A percentile compares a stretch with the other conserved stretches of the same genome.
phyloP scores from a whole-genome alignment of 306 rosid species.

The Cicer judaicum region DNA sequence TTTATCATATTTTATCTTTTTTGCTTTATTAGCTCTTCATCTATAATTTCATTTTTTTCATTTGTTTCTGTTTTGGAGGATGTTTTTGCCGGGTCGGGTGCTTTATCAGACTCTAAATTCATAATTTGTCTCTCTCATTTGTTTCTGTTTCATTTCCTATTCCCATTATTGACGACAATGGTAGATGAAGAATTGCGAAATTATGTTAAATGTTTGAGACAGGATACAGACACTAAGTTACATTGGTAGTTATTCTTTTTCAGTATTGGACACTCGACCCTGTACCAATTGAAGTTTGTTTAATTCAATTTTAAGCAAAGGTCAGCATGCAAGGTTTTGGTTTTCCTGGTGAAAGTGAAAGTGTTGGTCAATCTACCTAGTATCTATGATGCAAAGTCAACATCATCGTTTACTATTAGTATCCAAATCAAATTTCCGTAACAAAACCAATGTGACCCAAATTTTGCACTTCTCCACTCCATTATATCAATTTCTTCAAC shows the following conservation, averaged over 20 bases:
- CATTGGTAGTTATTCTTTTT: slow-evolving; percentile 34
- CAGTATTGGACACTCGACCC: slow-evolving; percentile 36
- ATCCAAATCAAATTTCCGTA: slow-evolving; percentile 34
- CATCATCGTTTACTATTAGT: slow-evolving; percentile 21
- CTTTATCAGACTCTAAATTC: neutral
- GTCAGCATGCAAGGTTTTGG: slow-evolving; percentile 68
- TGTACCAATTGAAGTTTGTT: slow-evolving; percentile 29
- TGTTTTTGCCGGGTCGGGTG: neutral
- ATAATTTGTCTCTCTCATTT: neutral
- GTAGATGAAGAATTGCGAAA: neutral
- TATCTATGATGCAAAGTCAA: slow-evolving; percentile 44
- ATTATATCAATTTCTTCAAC: slow-evolving; percentile 41
- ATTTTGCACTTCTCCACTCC: slow-evolving; percentile 43
- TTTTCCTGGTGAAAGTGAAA: slow-evolving; percentile 63
- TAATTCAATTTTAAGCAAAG: slow-evolving; percentile 39
- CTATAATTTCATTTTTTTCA: neutral
- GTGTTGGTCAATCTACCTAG: slow-evolving; percentile 56
- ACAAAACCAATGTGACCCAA: slow-evolving; percentile 25
- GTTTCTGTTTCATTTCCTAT: neutral
- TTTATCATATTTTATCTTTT: neutral
- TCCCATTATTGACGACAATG: neutral
- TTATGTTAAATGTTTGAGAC: slow-evolving; percentile 4
- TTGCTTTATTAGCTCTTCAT: neutral
- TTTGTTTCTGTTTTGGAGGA: neutral
- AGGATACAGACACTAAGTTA: neutral